phyloP scores from a whole-genome alignment of 2,329 filamentous ascomycete species.

The Ophiognomonia clavigignenti-juglandacearum region DNA sequence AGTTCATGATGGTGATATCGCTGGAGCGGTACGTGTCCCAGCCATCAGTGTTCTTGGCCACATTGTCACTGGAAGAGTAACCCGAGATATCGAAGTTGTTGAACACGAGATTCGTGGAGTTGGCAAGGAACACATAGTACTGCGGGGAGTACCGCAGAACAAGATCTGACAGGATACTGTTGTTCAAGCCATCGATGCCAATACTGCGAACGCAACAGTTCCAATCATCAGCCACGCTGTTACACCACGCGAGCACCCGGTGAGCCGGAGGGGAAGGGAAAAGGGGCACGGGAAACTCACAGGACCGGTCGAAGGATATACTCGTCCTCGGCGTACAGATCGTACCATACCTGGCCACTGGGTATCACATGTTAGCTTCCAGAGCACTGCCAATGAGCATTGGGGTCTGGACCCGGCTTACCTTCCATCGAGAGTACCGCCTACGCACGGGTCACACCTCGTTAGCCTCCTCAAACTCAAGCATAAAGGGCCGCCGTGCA shows the following conservation, averaged over 20 bases:
- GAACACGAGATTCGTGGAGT: constrained; percentile 56
- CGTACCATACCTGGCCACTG: constrained; percentile 62
- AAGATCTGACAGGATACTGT: constrained; percentile 51
- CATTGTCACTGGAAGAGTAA: constrained; percentile 42
- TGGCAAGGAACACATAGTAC: constrained; percentile 60
- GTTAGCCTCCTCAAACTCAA: constrained; percentile 6
- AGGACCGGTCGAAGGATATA: constrained; percentile 57
- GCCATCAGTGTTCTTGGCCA: constrained; percentile 62
- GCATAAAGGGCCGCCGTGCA: constrained; percentile 5
- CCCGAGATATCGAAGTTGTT: constrained; percentile 57
- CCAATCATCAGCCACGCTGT: constrained; percentile 4
- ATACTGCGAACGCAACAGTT: constrained; percentile 25
- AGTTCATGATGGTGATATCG: constrained; percentile 60
- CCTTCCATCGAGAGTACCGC: constrained; percentile 48
- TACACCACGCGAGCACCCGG: too few species aligned
- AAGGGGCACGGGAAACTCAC: too few species aligned
- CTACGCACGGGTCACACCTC: constrained; percentile 19
- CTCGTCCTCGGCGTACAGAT: constrained; percentile 52
- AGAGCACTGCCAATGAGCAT: too few species aligned
- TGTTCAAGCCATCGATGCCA: constrained; percentile 52
- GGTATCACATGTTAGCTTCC: too few species aligned
- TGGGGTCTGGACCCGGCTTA: too few species aligned
- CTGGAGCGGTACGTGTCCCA: constrained; percentile 56
- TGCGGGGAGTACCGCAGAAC: constrained; percentile 50
- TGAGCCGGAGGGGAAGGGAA: too few species aligned